phyloP scores from a whole-genome alignment of 768 basidiomycete species.

The Boletus sensibilis region DNA sequence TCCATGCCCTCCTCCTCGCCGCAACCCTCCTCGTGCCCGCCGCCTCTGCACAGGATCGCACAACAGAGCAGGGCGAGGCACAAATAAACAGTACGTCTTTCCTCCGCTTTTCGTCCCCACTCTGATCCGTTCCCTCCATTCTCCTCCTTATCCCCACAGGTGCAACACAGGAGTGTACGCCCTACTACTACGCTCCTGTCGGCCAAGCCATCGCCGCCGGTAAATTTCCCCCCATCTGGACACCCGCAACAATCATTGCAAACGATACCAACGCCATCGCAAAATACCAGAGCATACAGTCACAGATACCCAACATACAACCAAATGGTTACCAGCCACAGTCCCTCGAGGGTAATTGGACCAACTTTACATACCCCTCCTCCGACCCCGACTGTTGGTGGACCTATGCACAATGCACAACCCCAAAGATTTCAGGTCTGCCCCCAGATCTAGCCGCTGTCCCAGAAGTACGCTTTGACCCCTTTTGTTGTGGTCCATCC shows the following conservation, averaged over 20 bases:
- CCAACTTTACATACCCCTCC: conserved; percentile 35
- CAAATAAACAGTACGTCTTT: conserved; percentile 35
- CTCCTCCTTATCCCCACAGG: conserved; percentile 21
- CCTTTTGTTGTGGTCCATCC: background rate
- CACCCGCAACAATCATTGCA: conserved; percentile 42
- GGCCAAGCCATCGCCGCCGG: conserved; percentile 27
- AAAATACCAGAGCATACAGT: conserved; percentile 44
- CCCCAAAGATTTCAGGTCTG: conserved; percentile 46
- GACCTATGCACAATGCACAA: conserved; percentile 40
- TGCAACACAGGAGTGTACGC: conserved; percentile 39
- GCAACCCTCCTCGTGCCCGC: conserved; percentile 1
- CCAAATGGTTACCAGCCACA: conserved; percentile 35
- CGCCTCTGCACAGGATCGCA: conserved; percentile 28
- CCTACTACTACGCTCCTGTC: conserved; percentile 43
- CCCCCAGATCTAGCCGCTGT: conserved; percentile 43
- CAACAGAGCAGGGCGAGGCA: conserved; percentile 37
- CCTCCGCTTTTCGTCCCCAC: too few relatives aligned
- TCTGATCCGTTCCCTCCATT: background rate
- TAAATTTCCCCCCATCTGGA: conserved; percentile 47
- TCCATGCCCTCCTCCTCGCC: background rate
- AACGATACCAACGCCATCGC: conserved; percentile 42
- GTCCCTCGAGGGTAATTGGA: conserved; percentile 31
- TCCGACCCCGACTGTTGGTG: conserved; percentile 53
- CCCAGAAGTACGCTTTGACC: conserved; percentile 42
- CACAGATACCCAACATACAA: conserved; percentile 46